Percentiles rank a stretch among this genome's conserved stretches.
Evolutionary conservation across 2,329 filamentous ascomycete genomes (phyloP).

Genomic region (Cyanodermella asteris): DNA sequence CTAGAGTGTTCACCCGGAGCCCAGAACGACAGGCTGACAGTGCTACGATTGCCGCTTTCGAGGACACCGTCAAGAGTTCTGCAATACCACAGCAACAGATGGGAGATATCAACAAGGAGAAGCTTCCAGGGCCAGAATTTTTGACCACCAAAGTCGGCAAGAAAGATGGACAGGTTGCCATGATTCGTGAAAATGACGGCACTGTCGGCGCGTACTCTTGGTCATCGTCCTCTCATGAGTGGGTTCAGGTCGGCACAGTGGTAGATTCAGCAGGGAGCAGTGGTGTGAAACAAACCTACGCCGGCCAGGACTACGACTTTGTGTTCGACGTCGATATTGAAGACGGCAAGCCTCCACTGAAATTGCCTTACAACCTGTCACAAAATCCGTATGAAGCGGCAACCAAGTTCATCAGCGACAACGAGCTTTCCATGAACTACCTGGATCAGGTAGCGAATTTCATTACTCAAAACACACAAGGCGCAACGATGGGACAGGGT

Average conservation of each 20-base stretch:
- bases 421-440: constrained; percentile 70
- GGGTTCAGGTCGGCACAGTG: constrained; percentile 82
- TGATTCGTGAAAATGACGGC: constrained; percentile 65
- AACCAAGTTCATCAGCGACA: constrained; percentile 72
- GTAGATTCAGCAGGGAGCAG: constrained; percentile 73
- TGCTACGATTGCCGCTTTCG: constrained; percentile 49
- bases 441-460: constrained; percentile 85
- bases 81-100: constrained; percentile 75
- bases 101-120: constrained; percentile 71
- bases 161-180: constrained; percentile 91
- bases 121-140: constrained; percentile 74
- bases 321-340: constrained; percentile 95
- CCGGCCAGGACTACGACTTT: constrained; percentile 81
- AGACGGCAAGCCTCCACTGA: constrained; percentile 76
- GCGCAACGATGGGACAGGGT: constrained; percentile 51
- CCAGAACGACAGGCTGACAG: constrained; percentile 46
- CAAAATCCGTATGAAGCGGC: constrained; percentile 86
- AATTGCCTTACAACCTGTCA: constrained; percentile 80
- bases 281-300: constrained; percentile 52
- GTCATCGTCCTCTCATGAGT: constrained; percentile 50
- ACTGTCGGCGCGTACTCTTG: constrained; percentile 73
- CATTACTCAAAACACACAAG: constrained; percentile 74
- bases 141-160: constrained; percentile 60
- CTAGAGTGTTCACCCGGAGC: constrained; percentile 63
- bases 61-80: constrained; percentile 60